Percentiles rank a stretch among this genome's conserved stretches.
These are phyloP conservation scores for Potentilla sterilis DNA, from an alignment of 306 rosid genomes.

Conservation along the genomic window DNA sequence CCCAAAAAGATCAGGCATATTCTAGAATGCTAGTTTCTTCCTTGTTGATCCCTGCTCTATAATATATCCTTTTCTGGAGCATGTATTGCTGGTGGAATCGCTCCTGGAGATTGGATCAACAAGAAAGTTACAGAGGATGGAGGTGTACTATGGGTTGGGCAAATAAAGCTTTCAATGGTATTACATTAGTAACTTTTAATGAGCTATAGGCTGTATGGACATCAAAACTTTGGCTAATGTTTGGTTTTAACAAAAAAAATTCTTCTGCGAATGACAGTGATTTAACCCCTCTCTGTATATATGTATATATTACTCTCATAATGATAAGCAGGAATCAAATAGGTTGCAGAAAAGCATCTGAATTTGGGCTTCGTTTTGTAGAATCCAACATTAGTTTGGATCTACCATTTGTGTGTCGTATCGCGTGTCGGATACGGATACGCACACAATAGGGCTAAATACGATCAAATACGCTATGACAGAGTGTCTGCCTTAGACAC, in stretches of 20 bases:
- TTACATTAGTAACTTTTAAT: background rate
- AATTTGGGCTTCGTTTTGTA: background rate
- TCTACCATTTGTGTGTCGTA: no score
- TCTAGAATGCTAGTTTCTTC: slow-evolving; percentile 75
- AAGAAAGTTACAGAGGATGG: slow-evolving; percentile 81
- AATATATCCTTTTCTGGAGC: slow-evolving; percentile 53
- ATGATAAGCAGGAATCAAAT: background rate
- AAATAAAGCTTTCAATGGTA: slow-evolving; percentile 30
- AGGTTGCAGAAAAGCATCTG: background rate
- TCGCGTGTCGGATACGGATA: no score
- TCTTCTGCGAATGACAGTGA: background rate
- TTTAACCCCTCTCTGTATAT: background rate
- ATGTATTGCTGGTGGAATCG: slow-evolving; percentile 70
- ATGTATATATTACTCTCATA: background rate
- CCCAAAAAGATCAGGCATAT: slow-evolving; percentile 66
- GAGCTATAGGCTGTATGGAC: background rate
- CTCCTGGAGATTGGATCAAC: slow-evolving; percentile 74
- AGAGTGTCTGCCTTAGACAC: no score
- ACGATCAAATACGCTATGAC: no score
- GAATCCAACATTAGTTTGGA: background rate
- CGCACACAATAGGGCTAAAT: no score
- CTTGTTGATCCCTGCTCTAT: slow-evolving; percentile 45
- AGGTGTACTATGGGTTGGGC: slow-evolving; percentile 42
- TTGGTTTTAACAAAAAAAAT: background rate
- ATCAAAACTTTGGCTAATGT: background rate